Conservation (phyloP, 148 eudicot genomes). For the Dianthus caryophyllus region DNA sequence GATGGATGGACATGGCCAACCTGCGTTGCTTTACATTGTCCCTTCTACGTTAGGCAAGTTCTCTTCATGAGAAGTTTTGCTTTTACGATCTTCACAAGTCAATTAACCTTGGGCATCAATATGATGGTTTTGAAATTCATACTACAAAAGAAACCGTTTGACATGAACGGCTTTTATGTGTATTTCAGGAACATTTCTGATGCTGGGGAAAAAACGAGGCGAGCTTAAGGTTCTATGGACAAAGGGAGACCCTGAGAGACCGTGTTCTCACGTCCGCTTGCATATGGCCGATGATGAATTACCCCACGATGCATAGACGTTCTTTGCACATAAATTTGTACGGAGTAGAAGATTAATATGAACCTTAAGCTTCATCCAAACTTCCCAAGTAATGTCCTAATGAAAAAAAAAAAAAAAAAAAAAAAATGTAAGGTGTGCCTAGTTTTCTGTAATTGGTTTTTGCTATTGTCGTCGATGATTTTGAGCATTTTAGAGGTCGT, state of each 20-base stretch:
- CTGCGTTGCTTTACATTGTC: constrained; percentile 79
- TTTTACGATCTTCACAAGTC: neutral
- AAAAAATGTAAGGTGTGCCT: constrained; percentile 4
- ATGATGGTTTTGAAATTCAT: neutral
- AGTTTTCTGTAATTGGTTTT: neutral
- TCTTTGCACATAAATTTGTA: neutral
- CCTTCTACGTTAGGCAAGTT: constrained; percentile 68
- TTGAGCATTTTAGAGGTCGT: neutral
- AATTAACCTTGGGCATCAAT: neutral
- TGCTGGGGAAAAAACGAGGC: constrained; percentile 59
- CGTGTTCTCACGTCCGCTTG: constrained; percentile 54
- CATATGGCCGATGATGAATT: constrained; percentile 38
- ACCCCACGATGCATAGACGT: constrained; percentile 10
- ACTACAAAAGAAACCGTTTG: neutral
- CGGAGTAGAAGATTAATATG: neutral
- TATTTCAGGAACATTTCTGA: constrained; percentile 53
- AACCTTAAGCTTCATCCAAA: neutral
- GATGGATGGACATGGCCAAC: constrained; percentile 95
- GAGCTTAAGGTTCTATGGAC: constrained; percentile 60
- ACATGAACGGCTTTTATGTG: neutral
- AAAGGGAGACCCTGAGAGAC: constrained; percentile 62
- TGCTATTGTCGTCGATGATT: neutral
- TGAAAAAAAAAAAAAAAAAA: too few species aligned
- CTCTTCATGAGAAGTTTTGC: neutral
- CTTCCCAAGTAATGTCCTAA: neutral